phyloP scores from a whole-genome alignment of 345 rosid species.

The Mallotus nudiflorus region DNA sequence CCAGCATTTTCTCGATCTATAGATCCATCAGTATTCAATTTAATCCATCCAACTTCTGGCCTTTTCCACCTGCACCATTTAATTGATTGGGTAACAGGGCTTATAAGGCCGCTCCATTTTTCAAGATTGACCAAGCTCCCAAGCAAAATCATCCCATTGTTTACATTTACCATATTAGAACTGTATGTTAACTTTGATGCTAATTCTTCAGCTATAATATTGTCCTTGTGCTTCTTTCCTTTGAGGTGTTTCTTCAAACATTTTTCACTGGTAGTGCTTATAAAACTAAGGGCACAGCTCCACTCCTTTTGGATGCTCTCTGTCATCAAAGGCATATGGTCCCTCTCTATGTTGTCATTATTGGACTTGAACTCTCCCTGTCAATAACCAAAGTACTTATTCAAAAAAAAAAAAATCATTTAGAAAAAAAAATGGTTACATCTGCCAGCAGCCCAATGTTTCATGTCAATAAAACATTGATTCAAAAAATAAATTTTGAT shows the following conservation, averaged over 20 bases:
- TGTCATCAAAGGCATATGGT: neutral
- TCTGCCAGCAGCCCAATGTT: too few relatives aligned
- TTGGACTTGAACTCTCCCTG: conserved; percentile 1
- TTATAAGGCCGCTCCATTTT: conserved; percentile 20
- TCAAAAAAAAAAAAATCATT: too few relatives aligned
- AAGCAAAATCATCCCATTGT: conserved; percentile 2
- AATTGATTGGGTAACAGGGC: conserved; percentile 26
- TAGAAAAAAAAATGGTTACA: too few relatives aligned
- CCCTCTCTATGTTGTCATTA: conserved; percentile 4
- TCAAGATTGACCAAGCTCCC: conserved; percentile 17
- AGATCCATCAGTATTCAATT: conserved; percentile 42
- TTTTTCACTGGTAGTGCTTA: conserved; percentile 26
- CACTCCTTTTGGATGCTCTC: conserved; percentile 29
- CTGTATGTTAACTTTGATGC: neutral
- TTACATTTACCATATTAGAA: neutral
- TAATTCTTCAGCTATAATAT: conserved; percentile 8
- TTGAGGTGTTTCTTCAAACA: conserved; percentile 30
- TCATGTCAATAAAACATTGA: too few relatives aligned
- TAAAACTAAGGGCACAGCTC: conserved; percentile 38
- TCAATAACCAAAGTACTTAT: neutral
- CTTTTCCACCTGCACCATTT: conserved; percentile 37
- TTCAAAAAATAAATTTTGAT: too few relatives aligned
- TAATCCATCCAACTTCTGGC: conserved; percentile 36
- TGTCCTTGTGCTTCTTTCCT: conserved; percentile 37
- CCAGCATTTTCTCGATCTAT: conserved; percentile 21